Conservation (phyloP, 768 basidiomycete species). For the Collybiopsis confluens region DNA sequence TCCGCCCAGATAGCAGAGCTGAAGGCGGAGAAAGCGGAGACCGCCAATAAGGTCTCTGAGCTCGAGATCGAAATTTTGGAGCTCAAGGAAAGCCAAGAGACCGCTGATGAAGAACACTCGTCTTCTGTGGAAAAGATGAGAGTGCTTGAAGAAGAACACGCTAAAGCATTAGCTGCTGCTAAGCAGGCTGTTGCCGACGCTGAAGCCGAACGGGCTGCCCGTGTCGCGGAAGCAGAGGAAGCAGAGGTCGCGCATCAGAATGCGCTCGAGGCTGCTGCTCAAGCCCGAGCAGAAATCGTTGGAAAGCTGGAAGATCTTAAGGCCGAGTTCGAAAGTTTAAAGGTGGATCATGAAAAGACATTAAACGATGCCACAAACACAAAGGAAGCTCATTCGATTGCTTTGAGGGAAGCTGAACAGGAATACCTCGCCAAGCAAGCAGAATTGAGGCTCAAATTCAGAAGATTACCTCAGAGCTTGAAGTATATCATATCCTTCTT, state of each 20-base stretch:
- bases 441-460: slow-evolving; percentile 51
- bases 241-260: slow-evolving; percentile 39
- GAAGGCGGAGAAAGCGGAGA: slow-evolving; percentile 67
- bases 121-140: slow-evolving; percentile 42
- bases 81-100: slow-evolving; percentile 66
- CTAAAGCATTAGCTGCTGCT: slow-evolving; percentile 41
- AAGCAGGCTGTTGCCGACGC: slow-evolving; percentile 45
- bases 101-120: slow-evolving; percentile 53
- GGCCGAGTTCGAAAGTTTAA: slow-evolving; percentile 39
- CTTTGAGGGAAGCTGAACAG: slow-evolving; percentile 51
- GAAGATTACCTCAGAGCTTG: slow-evolving; percentile 55
- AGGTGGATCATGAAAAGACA: slow-evolving; percentile 44
- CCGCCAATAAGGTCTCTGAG: slow-evolving; percentile 67
- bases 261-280: slow-evolving; percentile 39
- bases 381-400: slow-evolving; percentile 40
- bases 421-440: slow-evolving; percentile 44
- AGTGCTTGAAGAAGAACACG: slow-evolving; percentile 50
- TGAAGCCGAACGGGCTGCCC: slow-evolving; percentile 43
- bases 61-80: slow-evolving; percentile 80
- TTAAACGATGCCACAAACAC: slow-evolving; percentile 40
- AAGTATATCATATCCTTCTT: slow-evolving; percentile 39
- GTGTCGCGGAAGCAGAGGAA: slow-evolving; percentile 33
- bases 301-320: slow-evolving; percentile 43
- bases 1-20: slow-evolving; percentile 47
- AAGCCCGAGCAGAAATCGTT: slow-evolving; percentile 40